Evolutionary conservation across 305 asterid species (phyloP).

Genomic region (Monarda citriodora): DNA sequence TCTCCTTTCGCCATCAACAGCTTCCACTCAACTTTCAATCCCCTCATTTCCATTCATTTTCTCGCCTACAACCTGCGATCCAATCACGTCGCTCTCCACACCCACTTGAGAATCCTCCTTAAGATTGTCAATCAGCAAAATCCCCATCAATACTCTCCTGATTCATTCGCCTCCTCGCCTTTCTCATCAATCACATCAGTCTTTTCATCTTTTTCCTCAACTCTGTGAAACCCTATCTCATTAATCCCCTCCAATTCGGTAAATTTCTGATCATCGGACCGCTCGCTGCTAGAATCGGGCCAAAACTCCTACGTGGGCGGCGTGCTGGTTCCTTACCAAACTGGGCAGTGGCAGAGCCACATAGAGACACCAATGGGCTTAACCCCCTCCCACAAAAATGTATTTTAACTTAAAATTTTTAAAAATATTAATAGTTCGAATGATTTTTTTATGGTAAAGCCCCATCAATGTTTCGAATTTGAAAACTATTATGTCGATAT

Average conservation of each 20-base stretch:
- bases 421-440: no score
- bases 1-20: slow-evolving; percentile 19
- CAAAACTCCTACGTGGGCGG: slow-evolving; percentile 51
- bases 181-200: slow-evolving; percentile 32
- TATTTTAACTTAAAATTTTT: no score
- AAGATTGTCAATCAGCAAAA: slow-evolving; percentile 22
- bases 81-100: slow-evolving; percentile 17
- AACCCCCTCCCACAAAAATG: no score
- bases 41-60: slow-evolving; percentile 24
- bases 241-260: slow-evolving; percentile 31
- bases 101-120: slow-evolving; percentile 30
- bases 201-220: slow-evolving; percentile 24
- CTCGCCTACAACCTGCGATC: slow-evolving; percentile 27
- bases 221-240: slow-evolving; percentile 27
- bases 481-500: no score
- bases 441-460: no score
- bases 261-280: slow-evolving; percentile 50
- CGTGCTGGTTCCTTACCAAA: slow-evolving; percentile 39
- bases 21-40: slow-evolving; percentile 28
- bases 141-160: slow-evolving; percentile 26
- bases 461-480: no score
- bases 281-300: slow-evolving; percentile 84
- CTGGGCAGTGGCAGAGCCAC: no score
- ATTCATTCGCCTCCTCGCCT: slow-evolving; percentile 20
- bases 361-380: no score